Base-by-base conservation (phyloP, 495 filamentous ascomycete genomes). In the Elaphomyces granulatus region DNA sequence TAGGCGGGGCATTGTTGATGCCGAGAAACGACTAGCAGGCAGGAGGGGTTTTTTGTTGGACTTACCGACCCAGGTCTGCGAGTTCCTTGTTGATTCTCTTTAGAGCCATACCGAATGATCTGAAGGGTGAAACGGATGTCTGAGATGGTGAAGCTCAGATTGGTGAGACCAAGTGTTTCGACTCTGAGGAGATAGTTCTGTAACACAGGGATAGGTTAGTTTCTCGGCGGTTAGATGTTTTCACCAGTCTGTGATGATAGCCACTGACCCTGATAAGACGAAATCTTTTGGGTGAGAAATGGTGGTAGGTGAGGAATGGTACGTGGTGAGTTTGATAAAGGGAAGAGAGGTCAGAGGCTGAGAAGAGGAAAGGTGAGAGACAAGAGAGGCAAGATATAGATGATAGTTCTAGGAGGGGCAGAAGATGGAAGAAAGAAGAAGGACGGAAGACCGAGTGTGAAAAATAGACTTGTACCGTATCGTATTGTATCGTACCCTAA, bases 1-100 rank as follows among this genome's bases (percentile, higher is more conserved):
- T n/a, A n/a, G n/a, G n/a, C n/a, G n/a, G n/a, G n/a, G n/a, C n/a
- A n/a, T n/a, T n/a, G n/a, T n/a, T n/a, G n/a, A n/a, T n/a, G n/a
- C n/a, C n/a, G n/a, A 31, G 34, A 21, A 23, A 14, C 16, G 18
- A 30, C 6, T 18, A 8, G 7, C 23, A 37, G 19, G 31, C 1
- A 45, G 12, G 9, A 32, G 16, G 28, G 2, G 30, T 23, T 8
- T 18, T 19, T 40, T 14, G 19, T 12, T 18, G 28, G 18, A 60
- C 76, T 60, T 94, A 98, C 88, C 90, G 86, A 71, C 90, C 90
- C 58, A 98, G 79, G 59, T 98, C 90, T 68, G 86, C 83, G 68
- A 98, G 82, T 75, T 98, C 90, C 80, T 96, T 98, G 78, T 94
- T 95, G 71, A 98, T 98, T 64, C 90, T 77, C 84, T 98, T 98